Evolutionary conservation across 768 basidiomycete genomes (phyloP), one percentile per base, ranked within the genome.

Genomic region (Lyophyllum semitale): DNA sequence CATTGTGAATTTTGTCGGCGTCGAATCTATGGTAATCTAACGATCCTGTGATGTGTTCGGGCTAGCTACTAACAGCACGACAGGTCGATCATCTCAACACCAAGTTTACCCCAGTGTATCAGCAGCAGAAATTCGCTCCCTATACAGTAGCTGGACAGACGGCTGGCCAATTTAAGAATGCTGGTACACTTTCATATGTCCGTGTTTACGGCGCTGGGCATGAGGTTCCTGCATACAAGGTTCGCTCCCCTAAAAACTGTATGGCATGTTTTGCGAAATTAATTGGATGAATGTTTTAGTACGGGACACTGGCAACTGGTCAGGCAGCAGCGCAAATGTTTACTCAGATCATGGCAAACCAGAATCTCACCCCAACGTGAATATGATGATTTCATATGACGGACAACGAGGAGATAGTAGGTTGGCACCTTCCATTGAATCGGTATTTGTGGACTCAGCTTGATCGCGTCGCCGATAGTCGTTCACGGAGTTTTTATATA

Each of bases 111-210:
- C 17, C 73, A 0, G 20, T 69, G 22, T 84, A 73, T 62, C 68
- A 76, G 38, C 48, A 69, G 40, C 78, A 82, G 60, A 18, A 61
- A 0, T 84, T 83, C 65, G 58, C 73, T 11, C 72, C 73, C 43
- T 85, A 74, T 67, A 82, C 72, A 0, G 84, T 86, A 15, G 63
- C 71, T 1, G 84, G 84, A 0, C 72, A 78, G 52, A 53, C 65
- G 2, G 71, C 84, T 4, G 84, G 83, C 2, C 66, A 79, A 30
- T 84, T 71, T 70, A 85, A 85, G 71, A 84, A 83, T 54, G 82
- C 84, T 4, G 84, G 83, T 11, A 81, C 72, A 1, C 73, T 77
- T 65, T 82, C 83, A 8, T 85, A 84, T 57, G 63, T 85, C 13
- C 74, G 83, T 9, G 73, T 84, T 27, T 80, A 69, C 54, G 75